Percentiles rank a stretch among this genome's conserved stretches.
These are phyloP conservation scores for Elaeagnus macrophylla DNA, from an alignment of 306 rosid genomes.

Conservation along the genomic window DNA sequence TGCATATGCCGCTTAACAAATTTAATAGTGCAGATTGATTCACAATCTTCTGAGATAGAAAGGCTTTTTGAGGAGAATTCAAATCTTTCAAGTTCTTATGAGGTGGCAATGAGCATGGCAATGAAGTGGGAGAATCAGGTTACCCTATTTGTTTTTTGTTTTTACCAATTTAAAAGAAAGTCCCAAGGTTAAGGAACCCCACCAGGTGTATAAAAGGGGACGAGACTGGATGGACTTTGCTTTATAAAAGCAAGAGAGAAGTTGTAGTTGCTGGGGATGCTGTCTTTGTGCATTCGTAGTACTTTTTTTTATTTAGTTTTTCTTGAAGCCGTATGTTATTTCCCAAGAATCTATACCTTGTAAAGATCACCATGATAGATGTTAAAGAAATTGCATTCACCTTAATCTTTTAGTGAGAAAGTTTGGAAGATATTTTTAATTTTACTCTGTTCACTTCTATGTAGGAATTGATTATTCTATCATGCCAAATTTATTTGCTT, in stretches of 20 bases:
- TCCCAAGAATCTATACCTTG: too few relatives aligned
- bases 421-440: too few relatives aligned
- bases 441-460: too few relatives aligned
- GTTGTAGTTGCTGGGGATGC: not conserved
- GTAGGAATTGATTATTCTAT: not conserved
- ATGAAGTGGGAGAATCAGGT: slow-evolving; percentile 86
- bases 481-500: not conserved
- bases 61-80: slow-evolving; percentile 90
- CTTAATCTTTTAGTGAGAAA: not conserved
- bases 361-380: not conserved
- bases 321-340: too few relatives aligned
- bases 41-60: slow-evolving; percentile 84
- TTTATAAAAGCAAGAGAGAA: too few relatives aligned
- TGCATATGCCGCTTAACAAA: slow-evolving; percentile 19
- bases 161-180: not conserved
- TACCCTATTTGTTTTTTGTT: not conserved
- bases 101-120: slow-evolving; percentile 48
- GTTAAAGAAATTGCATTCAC: not conserved
- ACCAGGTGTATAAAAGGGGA: too few relatives aligned
- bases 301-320: not conserved
- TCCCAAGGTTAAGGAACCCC: too few relatives aligned
- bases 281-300: too few relatives aligned
- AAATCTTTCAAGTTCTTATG: slow-evolving; percentile 52
- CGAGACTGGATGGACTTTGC: too few relatives aligned
- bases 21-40: slow-evolving; percentile 61